phyloP scores from a whole-genome alignment of 163 green algal genomes.

The Volvox carteri region DNA sequence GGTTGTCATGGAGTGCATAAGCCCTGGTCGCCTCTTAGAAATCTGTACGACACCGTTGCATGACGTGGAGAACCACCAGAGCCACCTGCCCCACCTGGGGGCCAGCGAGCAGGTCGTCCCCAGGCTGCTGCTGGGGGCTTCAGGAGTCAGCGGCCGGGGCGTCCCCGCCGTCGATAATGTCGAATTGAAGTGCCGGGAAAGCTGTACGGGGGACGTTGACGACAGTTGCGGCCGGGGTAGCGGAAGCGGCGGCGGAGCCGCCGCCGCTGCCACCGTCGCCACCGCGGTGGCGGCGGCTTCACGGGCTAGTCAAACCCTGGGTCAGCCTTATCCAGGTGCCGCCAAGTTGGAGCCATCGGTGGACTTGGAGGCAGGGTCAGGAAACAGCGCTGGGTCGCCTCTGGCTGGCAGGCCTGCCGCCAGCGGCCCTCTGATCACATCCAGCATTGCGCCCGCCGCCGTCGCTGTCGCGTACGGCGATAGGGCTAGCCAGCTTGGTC shows the following conservation, averaged over 20 bases:
- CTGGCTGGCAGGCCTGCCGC: not conserved
- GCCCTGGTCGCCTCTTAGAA: not conserved
- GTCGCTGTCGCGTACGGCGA: not conserved
- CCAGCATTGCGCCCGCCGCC: too few species aligned
- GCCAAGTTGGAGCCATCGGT: not conserved
- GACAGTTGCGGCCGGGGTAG: constrained; percentile 52
- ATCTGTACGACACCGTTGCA: constrained; percentile 9
- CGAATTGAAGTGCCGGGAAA: constrained; percentile 19
- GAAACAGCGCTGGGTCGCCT: not conserved
- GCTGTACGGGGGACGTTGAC: not conserved
- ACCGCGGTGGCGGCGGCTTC: not conserved
- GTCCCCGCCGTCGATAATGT: not conserved
- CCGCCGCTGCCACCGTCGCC: not conserved
- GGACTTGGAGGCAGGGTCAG: constrained; percentile 2
- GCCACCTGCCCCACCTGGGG: not conserved
- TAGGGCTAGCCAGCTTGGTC: not conserved
- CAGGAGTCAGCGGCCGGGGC: not conserved
- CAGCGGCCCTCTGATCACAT: not conserved
- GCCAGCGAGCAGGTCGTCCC: not conserved
- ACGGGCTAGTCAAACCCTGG: not conserved
- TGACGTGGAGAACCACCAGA: not conserved
- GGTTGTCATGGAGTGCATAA: constrained; percentile 2
- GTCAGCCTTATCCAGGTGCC: not conserved
- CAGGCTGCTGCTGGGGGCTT: not conserved
- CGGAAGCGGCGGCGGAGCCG: not conserved